Conservation (phyloP, 2,329 filamentous ascomycete species). For the Plectosphaerella sp. region DNA sequence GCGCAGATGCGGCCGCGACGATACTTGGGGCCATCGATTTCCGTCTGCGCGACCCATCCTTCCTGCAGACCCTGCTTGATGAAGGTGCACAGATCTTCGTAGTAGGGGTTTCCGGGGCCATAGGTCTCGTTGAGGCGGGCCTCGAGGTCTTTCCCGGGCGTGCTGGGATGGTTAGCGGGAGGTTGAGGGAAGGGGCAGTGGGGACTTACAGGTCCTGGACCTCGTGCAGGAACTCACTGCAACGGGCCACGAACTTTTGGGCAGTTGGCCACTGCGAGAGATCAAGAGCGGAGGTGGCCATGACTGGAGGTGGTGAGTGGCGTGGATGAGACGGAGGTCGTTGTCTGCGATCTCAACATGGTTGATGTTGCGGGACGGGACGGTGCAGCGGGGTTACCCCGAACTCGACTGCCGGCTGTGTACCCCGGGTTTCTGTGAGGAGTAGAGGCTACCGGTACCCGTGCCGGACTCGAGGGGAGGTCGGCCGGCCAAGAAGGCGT, state of each 20-base stretch:
- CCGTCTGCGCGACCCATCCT: slow-evolving; percentile 38
- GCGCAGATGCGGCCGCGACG: slow-evolving; percentile 39
- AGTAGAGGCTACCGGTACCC: background rate
- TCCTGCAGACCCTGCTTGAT: slow-evolving; percentile 34
- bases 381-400: background rate
- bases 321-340: too few relatives aligned
- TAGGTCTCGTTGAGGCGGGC: slow-evolving; percentile 35
- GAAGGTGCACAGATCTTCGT: slow-evolving; percentile 34
- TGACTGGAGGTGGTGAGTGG: background rate
- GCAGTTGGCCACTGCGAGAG: slow-evolving; percentile 21
- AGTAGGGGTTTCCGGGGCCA: slow-evolving; percentile 35
- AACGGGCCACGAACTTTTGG: slow-evolving; percentile 19
- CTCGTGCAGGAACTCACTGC: slow-evolving; percentile 22
- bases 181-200: background rate
- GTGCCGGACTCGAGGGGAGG: background rate
- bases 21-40: slow-evolving; percentile 40
- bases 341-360: too few relatives aligned
- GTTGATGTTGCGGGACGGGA: background rate
- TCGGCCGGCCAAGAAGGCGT: background rate
- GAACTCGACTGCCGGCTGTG: background rate
- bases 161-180: slow-evolving; percentile 20
- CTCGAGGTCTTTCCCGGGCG: slow-evolving; percentile 40
- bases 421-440: background rate
- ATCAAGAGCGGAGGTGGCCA: slow-evolving; percentile 16
- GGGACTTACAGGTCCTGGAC: slow-evolving; percentile 24